phyloP scores from a whole-genome alignment of 2,329 filamentous ascomycete genomes.

The Hirsutella rhossiliensis region DNA sequence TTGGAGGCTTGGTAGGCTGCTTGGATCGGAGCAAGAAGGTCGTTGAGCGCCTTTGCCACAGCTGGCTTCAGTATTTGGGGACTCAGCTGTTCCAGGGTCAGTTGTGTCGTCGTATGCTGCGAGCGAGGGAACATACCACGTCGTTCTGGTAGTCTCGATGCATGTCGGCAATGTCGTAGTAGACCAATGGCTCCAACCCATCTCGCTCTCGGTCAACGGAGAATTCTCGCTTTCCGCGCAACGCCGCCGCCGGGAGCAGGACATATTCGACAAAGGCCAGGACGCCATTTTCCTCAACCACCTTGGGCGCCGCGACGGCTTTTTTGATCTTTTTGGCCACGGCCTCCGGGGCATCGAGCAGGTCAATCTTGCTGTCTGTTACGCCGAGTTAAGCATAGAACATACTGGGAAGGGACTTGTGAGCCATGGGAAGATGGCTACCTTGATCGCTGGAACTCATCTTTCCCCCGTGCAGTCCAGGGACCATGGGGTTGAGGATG shows the following conservation, averaged over 20 bases:
- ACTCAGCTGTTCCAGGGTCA: slow-evolving; percentile 36
- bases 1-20: slow-evolving; percentile 54
- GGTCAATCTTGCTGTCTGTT: slow-evolving; percentile 76
- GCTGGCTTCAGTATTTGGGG: slow-evolving; percentile 85
- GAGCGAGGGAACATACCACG: slow-evolving; percentile 39
- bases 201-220: slow-evolving; percentile 54
- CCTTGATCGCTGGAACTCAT: slow-evolving; percentile 70
- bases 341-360: slow-evolving; percentile 66
- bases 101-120: background rate
- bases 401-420: background rate
- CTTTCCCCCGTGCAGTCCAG: slow-evolving; percentile 73
- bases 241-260: slow-evolving; percentile 62
- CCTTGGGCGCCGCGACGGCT: slow-evolving; percentile 63
- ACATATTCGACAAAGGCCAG: slow-evolving; percentile 81
- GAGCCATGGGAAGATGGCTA: slow-evolving; percentile 7
- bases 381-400: background rate
- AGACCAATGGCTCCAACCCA: slow-evolving; percentile 60
- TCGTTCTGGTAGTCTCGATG: slow-evolving; percentile 73
- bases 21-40: slow-evolving; percentile 67
- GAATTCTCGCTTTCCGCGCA: slow-evolving; percentile 53
- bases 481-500: slow-evolving; percentile 63
- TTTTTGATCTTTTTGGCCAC: slow-evolving; percentile 80
- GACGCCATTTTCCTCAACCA: slow-evolving; percentile 76
- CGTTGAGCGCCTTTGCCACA: slow-evolving; percentile 59
- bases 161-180: slow-evolving; percentile 62